Percentiles rank a stretch among this genome's conserved stretches.
Evolutionary conservation across 2,329 filamentous ascomycete genomes (phyloP).

Genomic region (Dothideomycetes sp.): DNA sequence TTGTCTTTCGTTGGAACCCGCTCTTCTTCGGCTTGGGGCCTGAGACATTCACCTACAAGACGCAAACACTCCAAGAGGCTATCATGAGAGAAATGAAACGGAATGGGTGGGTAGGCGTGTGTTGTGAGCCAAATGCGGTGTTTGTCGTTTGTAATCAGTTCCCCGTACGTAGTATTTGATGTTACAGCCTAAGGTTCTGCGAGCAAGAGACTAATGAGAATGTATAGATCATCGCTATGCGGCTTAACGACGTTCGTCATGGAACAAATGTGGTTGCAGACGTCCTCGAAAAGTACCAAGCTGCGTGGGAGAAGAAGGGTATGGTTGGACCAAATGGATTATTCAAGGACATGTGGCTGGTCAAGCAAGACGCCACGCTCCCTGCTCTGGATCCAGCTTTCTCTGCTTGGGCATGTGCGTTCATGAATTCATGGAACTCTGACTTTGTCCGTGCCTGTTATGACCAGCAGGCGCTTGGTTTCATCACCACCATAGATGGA

Average conservation of each 20-base stretch:
- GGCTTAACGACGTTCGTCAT: constrained; percentile 25
- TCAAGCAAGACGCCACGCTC: constrained; percentile 18
- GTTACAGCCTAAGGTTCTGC: too few species aligned
- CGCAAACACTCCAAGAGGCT: constrained; percentile 21
- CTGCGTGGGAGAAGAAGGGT: constrained; percentile 22
- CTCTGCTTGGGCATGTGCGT: constrained; percentile 22
- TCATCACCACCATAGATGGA: constrained; percentile 9
- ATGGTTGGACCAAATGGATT: constrained; percentile 20
- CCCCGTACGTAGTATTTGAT: constrained; percentile 22
- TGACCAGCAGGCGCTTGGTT: constrained; percentile 11
- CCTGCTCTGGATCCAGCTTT: constrained; percentile 12
- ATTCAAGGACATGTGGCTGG: constrained; percentile 15
- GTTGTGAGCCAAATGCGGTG: constrained; percentile 32
- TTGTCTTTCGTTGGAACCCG: constrained; percentile 30
- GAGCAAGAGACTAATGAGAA: too few species aligned
- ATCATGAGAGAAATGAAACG: constrained; percentile 28
- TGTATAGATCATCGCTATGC: constrained; percentile 25
- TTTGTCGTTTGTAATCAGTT: constrained; percentile 35
- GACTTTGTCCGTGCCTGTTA: constrained; percentile 14
- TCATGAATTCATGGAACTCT: constrained; percentile 28
- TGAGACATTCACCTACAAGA: constrained; percentile 25
- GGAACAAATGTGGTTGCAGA: constrained; percentile 21
- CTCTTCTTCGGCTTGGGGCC: constrained; percentile 24
- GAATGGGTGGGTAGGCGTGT: constrained; percentile 29
- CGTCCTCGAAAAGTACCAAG: constrained; percentile 27